Base-by-base conservation (phyloP, 192 early-diverging fungal species). In the Oehlia diaphana region DNA sequence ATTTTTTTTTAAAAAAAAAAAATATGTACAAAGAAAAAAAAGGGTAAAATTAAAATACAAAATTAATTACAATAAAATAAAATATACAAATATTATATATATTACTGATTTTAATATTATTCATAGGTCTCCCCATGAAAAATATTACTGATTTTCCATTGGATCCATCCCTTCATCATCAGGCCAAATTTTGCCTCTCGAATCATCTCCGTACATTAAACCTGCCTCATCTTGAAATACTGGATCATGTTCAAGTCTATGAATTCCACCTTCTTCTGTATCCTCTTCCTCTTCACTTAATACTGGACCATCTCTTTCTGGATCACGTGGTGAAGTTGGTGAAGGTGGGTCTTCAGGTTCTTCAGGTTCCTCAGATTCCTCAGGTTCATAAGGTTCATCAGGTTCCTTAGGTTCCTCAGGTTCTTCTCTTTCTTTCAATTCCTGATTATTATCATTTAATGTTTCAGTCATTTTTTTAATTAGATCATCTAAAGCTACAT, bases 111-210 rank as follows among this genome's bases (percentile, higher is more conserved):
- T 26, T 26, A 26, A 26, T 26, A 26, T 26, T 26, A 26, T 26
- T 26, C 26, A 26, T 26, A 26, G 26, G 26, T 26, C 26, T 26
- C 0, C 26, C 26, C 26, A 26, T 26, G 26, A 26, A 26, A 44
- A 4, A 58, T 19, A 19, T 49, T 28, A 73, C 23, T 73, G 71
- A 73, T 73, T 73, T 47, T 73, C 71, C 21, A 44, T 44, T 23
- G 47, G 39, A 73, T 73, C 71, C 71, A 73, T 73, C 3, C 71
- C 71, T 31, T 72, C 71, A 50, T 72, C 71, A 44, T 44, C 67
- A 8, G 13, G 8, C 23, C 13, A 19, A 39, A 31, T 31, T 39
- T 7, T 12, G 0, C 3, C 28, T 68, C 9, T 42, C 14, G n/a
- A 64, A 64, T 26, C 23, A 31, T 70, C 35, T 4, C 42, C 44